Evolutionary conservation across 1,284 basidiomycete genomes (phyloP), one percentile per base, ranked within the genome.

Genomic region (Cutaneotrichosporon daszewskae): DNA sequence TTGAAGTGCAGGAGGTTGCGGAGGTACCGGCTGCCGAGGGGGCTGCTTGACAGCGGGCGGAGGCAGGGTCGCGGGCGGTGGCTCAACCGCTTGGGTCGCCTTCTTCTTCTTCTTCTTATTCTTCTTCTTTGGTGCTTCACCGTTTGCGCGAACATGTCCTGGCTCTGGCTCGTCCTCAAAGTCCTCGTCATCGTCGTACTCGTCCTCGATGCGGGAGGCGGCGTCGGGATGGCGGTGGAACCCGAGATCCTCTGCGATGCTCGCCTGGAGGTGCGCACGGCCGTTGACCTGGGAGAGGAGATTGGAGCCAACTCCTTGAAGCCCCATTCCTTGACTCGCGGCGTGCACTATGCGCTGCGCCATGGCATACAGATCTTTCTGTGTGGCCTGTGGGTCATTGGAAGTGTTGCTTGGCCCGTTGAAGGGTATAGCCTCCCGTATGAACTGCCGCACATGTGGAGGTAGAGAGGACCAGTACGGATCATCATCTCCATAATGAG

Each of bases 281-380:
- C 54, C 60, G 46, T 60, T 62, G 37, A 58, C 54, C 18, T 52
- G 55, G 11, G 53, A 52, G 20, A 65, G 42, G 38, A 68, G 37
- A 26, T 57, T 60, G n/a, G 58, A 57, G 48, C 71, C 66, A 49
- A 72, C 53, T 42, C 58, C 57, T 35, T 60, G 59, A 22, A 67
- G 47, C 12, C 68, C 64, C 58, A 76, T 75, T 20, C 78, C 77
- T 18, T 78, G 74, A 54, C 78, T 78, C 10, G 71, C 70, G 17
- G 69, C 69, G 32, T 57, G 59, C 13, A 80, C 75, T 62, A 82
- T 79, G 62, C 80, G 80, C 58, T 83, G 81, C 25, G 81, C 81
- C 57, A 82, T 77, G 44, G 79, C 75, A 59, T 81, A 80, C 77
- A 83, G 79, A 25, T 78, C 65, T 36, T 60, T 55, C 47, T 69